These are phyloP conservation scores for Mayamaea pseudoterrestris DNA, from an alignment of 108 stramenopile species.

Conservation along the genomic window DNA sequence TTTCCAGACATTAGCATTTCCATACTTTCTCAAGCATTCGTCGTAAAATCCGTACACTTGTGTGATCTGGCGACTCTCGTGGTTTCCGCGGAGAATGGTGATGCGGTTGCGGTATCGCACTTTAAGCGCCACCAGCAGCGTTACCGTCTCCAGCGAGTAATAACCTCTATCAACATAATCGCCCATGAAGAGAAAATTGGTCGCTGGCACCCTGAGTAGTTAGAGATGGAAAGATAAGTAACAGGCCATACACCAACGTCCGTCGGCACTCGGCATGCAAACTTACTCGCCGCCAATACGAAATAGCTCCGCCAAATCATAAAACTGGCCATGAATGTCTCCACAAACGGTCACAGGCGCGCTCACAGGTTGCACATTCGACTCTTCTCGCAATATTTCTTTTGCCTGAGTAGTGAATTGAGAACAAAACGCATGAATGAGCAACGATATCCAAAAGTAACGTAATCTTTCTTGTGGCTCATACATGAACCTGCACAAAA, in stretches of 20 bases:
- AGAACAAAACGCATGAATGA: not conserved
- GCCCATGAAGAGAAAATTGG: constrained; percentile 99
- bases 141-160: constrained; percentile 95
- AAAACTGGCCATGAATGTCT: constrained; percentile 88
- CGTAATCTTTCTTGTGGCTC: no score
- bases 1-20: constrained; percentile 95
- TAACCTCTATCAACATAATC: constrained; percentile 99
- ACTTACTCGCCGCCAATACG: constrained; percentile 89
- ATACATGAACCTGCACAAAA: no score
- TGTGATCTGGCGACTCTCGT: constrained; percentile 89
- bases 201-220: no score
- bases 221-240: no score
- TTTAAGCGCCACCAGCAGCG: constrained; percentile 89
- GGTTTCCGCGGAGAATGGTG: constrained; percentile 90
- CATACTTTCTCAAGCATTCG: constrained; percentile 98
- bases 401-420: constrained; percentile 5
- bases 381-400: constrained; percentile 71
- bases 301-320: constrained; percentile 90
- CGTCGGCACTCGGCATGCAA: no score
- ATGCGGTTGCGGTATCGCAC: constrained; percentile 92
- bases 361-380: constrained; percentile 83
- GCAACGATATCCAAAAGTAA: not conserved
- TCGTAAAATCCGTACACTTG: constrained; percentile 99
- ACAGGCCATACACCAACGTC: not conserved
- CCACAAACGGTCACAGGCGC: constrained; percentile 90